Evolutionary conservation across 148 eudicot species (phyloP).

Genomic region (Rhododendron griersonianum): DNA sequence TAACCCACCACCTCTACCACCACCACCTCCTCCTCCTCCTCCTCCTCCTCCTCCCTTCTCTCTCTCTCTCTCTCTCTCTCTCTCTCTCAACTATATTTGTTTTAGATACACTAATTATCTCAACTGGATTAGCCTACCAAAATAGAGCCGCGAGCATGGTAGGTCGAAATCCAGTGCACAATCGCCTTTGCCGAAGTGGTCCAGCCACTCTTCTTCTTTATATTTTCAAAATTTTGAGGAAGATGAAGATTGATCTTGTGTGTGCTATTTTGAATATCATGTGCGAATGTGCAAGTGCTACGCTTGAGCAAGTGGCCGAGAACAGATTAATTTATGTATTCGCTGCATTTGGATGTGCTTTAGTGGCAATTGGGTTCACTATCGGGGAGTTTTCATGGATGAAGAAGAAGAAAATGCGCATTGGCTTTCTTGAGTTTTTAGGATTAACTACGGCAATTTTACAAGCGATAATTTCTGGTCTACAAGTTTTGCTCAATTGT

Average conservation of each 20-base stretch:
- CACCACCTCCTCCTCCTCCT: too few relatives aligned
- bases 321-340: neutral
- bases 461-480: neutral
- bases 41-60: too few relatives aligned
- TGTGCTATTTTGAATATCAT: neutral
- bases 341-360: neutral
- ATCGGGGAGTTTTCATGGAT: neutral
- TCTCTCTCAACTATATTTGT: too few relatives aligned
- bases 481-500: neutral
- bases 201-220: neutral
- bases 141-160: neutral
- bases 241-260: neutral
- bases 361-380: neutral
- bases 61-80: too few relatives aligned
- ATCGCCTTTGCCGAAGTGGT: neutral
- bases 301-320: neutral
- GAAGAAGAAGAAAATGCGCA: neutral
- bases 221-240: neutral
- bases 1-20: too few relatives aligned
- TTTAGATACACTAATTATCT: too few relatives aligned
- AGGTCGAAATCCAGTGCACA: neutral
- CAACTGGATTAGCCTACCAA: too few relatives aligned
- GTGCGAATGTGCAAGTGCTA: neutral
- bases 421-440: neutral
- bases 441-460: neutral